Evolutionary conservation across 352 stramenopile species (phyloP), one percentile per base, ranked within the genome.

Genomic region (Phytophthora sp.): DNA sequence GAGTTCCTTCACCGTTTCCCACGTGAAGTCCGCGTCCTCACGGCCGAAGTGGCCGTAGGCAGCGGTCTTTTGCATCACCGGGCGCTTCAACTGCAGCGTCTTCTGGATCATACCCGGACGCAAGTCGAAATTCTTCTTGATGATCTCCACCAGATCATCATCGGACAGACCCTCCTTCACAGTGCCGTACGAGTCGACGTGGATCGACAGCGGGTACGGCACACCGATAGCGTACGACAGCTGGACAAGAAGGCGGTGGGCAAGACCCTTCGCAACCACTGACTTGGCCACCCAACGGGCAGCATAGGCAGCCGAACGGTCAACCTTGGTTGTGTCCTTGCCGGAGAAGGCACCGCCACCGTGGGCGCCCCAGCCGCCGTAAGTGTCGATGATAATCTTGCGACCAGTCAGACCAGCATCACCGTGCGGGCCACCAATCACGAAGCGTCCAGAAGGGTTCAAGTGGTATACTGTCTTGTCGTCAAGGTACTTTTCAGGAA

Each of bases 341-440:
- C 98, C 98, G 27, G 96, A 99, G 84, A 99, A 99, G 39, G 98
- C 96, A 76, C 98, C 98, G 55, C 98, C 98, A 76, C 98, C 98
- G 79, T 99, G 98, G 41, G 96, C 96, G 39, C 97, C 97, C 97
- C 98, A 99, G 63, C 98, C 98, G 50, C 98, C 98, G 81, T 99
- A 99, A 3, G 97, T 99, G 84, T 99, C 94, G n/a, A 98, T 98
- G 67, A 98, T 98, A 73, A 99, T 99, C 86, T 99, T 99, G 47
- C 98, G 91, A 59, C 98, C 98, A 23, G 98, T 99, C 2, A 99
- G 84, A 77, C 98, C 98, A 29, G 98, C 97, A 82, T 99, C 98
- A 57, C 97, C 97, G 82, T 99, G 97, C 20, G 98, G 98, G 58
- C 98, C 98, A 58, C 98, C 98, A 76, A 99, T 99, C 21, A 99